Evolutionary conservation across 2,329 filamentous ascomycete genomes (phyloP), one percentile per base, ranked within the genome.

Genomic region (Cladosporium halotolerans): DNA sequence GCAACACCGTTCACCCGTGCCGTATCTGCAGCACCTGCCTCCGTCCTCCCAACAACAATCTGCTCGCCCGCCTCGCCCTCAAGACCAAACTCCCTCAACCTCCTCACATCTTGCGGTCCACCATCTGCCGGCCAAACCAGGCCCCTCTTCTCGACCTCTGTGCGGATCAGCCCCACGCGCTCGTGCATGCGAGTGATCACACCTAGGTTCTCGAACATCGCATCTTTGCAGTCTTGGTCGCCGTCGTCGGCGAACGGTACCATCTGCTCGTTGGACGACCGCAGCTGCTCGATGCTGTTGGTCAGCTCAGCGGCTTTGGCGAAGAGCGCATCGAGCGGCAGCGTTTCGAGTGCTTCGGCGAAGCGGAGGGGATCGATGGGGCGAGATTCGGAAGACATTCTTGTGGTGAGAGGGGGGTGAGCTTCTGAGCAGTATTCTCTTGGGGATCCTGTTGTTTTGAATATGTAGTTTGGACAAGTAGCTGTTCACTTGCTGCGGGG

Each of bases 281-380:
- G 79, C 23, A 91, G 82, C 69, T 91, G 86, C 19, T 79, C 77
- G 65, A 90, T 84, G 62, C 78, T 82, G 77, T 89, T 90, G 67
- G 81, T 82, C 57, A 91, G 77, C 69, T 91, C 88, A 65, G 86
- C 80, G 55, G 85, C 80, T 71, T 90, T 90, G 70, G 86, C 77
- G 70, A 86, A 83, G 6, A 91, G 82, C 54, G 79, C 79, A 57
- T 79, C 77, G 59, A 84, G 68, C 39, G 85, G 80, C 53, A 91
- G 82, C 56, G 84, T 80, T 59, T 78, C 74, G 60, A 91, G 77
- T 19, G 87, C 87, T 57, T 76, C 73, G 64, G 66, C 64, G 58
- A 71, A 71, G 55, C 60, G 59, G 5, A 53, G 55, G 6, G 66
- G 60, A 18, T 62, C 53, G 54, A 71, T 71, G 36, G 65, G 63